Percentiles rank a stretch among this genome's conserved stretches.
phyloP scores from a whole-genome alignment of 352 stramenopile genomes.

The Globisporangium polare region DNA sequence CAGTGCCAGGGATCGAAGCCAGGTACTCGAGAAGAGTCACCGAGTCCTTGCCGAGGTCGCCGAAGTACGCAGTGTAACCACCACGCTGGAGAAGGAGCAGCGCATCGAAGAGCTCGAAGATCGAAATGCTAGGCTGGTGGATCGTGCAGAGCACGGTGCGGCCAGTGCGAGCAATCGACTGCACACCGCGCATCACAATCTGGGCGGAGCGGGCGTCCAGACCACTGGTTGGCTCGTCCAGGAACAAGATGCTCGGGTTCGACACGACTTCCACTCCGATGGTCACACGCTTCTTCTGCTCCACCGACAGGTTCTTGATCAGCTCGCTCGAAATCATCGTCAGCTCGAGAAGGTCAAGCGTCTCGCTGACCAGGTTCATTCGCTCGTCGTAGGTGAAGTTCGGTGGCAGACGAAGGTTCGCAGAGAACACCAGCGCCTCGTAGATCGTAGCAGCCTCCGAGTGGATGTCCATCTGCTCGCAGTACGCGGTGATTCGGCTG shows the following conservation, averaged over 20 bases:
- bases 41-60: constrained; percentile 64
- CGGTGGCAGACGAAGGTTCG: constrained; percentile 81
- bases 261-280: constrained; percentile 92
- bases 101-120: constrained; percentile 92
- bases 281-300: constrained; percentile 92
- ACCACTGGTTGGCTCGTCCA: constrained; percentile 91
- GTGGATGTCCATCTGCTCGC: constrained; percentile 89
- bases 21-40: constrained; percentile 86
- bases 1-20: constrained; percentile 58
- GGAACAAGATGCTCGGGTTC: constrained; percentile 92
- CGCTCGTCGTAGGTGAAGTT: constrained; percentile 76
- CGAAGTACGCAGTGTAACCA: constrained; percentile 78
- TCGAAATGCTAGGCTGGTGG: constrained; percentile 66
- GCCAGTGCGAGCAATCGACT: constrained; percentile 78
- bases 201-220: constrained; percentile 84
- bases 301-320: constrained; percentile 59
- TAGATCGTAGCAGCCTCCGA: constrained; percentile 76
- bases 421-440: constrained; percentile 48
- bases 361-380: constrained; percentile 79
- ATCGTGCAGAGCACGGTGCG: constrained; percentile 78
- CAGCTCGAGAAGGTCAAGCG: constrained; percentile 57
- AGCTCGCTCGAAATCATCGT: constrained; percentile 37
- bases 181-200: constrained; percentile 85
- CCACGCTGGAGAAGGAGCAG: constrained; percentile 83
- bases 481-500: constrained; percentile 28